A percentile compares a stretch with the other conserved stretches of the same genome.
Conservation (phyloP, 495 filamentous ascomycete species). For the Parathielavia hyrcaniae region DNA sequence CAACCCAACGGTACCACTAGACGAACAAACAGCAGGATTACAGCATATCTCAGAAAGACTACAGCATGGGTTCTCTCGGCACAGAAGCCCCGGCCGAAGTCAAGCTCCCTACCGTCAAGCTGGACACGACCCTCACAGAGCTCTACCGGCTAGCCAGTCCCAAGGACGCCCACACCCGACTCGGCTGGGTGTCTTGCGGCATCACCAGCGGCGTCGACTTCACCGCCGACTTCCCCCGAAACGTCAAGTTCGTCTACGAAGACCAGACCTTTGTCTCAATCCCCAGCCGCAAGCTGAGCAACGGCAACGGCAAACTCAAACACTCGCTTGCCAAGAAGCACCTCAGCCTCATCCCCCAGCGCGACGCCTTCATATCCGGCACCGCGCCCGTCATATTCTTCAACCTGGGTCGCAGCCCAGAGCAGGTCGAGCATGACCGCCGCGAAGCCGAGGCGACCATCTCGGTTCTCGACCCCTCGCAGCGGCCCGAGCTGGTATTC, state of each 20-base stretch:
- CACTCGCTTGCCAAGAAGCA: conserved; percentile 26
- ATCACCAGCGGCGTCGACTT: conserved; percentile 24
- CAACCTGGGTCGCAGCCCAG: conserved; percentile 9
- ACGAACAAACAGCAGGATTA: not conserved
- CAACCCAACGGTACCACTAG: not conserved
- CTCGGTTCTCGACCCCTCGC: conserved; percentile 21
- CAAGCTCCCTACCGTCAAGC: conserved; percentile 27
- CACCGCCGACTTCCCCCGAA: conserved; percentile 26
- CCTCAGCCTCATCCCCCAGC: conserved; percentile 30
- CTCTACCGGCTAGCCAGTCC: conserved; percentile 25
- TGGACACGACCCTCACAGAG: conserved; percentile 32
- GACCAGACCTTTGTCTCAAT: conserved; percentile 37
- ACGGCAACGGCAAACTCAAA: conserved; percentile 36
- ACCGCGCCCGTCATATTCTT: conserved; percentile 27
- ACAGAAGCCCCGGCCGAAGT: not conserved
- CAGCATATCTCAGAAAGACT: not conserved
- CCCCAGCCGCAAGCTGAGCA: conserved; percentile 43
- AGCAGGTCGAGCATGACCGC: conserved; percentile 20
- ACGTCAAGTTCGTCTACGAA: conserved; percentile 34
- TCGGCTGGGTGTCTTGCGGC: conserved; percentile 27
- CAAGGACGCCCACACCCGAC: conserved; percentile 9
- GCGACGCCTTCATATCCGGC: conserved; percentile 33
- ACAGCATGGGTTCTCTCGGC: conserved; percentile 18
- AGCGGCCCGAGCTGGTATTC: conserved; percentile 29
- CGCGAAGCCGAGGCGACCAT: conserved; percentile 30